These are phyloP conservation scores for Cutaneotrichosporon dermatis DNA, from an alignment of 1,284 basidiomycete species.

Conservation along the genomic window DNA sequence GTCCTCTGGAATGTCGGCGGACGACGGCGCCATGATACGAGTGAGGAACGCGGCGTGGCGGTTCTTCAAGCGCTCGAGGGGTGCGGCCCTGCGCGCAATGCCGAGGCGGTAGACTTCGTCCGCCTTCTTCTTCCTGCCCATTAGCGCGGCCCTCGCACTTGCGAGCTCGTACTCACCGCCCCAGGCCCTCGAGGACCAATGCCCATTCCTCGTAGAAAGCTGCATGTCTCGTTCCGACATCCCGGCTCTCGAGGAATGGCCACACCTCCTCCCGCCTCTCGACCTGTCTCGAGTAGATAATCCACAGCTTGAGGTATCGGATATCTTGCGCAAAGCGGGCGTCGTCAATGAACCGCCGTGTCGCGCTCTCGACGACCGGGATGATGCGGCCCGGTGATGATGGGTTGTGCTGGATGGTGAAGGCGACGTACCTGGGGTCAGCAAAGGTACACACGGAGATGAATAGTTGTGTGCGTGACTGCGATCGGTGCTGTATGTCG, in stretches of 20 bases:
- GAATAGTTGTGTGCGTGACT: slow-evolving; percentile 12
- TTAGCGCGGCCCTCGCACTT: not conserved
- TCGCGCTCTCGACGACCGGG: slow-evolving; percentile 69
- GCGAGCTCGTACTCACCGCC: slow-evolving; percentile 58
- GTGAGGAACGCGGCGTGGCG: slow-evolving; percentile 80
- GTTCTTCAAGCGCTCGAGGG: slow-evolving; percentile 77
- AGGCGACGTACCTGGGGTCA: slow-evolving; percentile 39
- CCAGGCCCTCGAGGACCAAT: slow-evolving; percentile 62
- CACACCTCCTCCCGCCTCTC: slow-evolving; percentile 61
- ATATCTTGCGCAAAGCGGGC: slow-evolving; percentile 76
- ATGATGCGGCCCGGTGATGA: slow-evolving; percentile 64
- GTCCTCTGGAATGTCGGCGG: slow-evolving; percentile 38
- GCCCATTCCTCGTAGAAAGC: slow-evolving; percentile 84
- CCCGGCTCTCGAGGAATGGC: slow-evolving; percentile 67
- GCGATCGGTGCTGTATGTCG: no score
- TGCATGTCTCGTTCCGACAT: slow-evolving; percentile 73
- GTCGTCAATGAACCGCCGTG: slow-evolving; percentile 72
- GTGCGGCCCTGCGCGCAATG: slow-evolving; percentile 73
- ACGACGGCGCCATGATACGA: slow-evolving; percentile 54
- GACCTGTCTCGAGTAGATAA: slow-evolving; percentile 67
- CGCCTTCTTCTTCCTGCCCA: slow-evolving; percentile 63
- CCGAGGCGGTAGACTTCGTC: slow-evolving; percentile 79
- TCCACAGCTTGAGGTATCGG: slow-evolving; percentile 85
- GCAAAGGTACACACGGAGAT: slow-evolving; percentile 7
- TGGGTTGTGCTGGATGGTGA: slow-evolving; percentile 55